Evolutionary conservation across 495 filamentous ascomycete species (phyloP), one percentile per base, ranked within the genome.

Genomic region (Neurospora sp.): DNA sequence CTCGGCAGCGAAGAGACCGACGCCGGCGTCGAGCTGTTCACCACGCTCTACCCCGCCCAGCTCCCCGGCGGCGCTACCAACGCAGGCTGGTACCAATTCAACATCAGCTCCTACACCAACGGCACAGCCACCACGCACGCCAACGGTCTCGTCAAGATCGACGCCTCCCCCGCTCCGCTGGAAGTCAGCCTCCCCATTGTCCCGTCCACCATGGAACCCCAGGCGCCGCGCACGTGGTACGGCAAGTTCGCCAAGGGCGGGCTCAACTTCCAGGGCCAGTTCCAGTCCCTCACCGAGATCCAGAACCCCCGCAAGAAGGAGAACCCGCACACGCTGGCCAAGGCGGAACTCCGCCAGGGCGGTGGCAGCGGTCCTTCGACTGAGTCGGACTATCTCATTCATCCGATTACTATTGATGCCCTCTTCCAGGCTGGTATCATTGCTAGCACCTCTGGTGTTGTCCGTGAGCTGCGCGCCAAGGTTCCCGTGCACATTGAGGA

Each of bases 331-430:
- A 66, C 53, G 27, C 27, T 66, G 53, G 53, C 53, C 3, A 66
- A 66, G 53, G 35, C 53, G 12, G 53, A 66, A 8, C 53, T 81
- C 35, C 72, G 48, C 11, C 81, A 78, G 76, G 78, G 81, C 37
- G 74, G 73, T 18, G 74, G n/a, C n/a, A 68, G 8, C 48, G 61
- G 11, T 20, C 77, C 0, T 70, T 78, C 14, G 79, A 73, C 40
- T 71, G 74, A 35, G 75, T 81, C 42, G 74, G 79, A 53, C 66
- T 76, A 22, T 22, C 73, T 81, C 61, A 78, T 85, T 40, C 84
- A 85, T 46, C 84, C 84, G 3, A 75, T 76, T 0, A 72, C 82
- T 38, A 76, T 86, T 2, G 84, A 85, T 75, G 76, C 75, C 8
- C 77, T 76, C 7, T 79, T 85, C 71, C 84, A 86, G 35, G 38